Evolutionary conservation across 179 eudicot species (phyloP), one percentile per base, ranked within the genome.

Genomic region (Corrigiola litoralis): DNA sequence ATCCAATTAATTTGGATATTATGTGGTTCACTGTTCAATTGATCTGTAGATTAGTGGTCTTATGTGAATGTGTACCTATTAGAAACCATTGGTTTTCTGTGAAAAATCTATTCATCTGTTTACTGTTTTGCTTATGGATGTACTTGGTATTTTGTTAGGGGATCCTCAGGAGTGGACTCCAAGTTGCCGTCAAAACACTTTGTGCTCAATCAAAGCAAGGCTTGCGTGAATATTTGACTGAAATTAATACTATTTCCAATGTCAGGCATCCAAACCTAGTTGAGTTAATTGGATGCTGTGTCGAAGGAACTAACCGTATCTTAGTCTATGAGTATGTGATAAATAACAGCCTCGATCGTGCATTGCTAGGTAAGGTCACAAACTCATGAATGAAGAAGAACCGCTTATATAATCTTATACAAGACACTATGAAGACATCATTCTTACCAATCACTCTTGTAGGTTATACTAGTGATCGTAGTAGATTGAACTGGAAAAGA

Each of bases 131-230:
- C 55, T 67, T 51, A 61, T 14, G 4, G 49, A 70, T 27, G 34
- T 10, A 23, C 27, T 48, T 32, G 27, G 12, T 7, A 21, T 34
- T 75, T 65, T 72, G 58, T 7, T 64, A 92, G 98, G 98, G 96
- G 40, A 62, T 55, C 72, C 85, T 89, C 12, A 87, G 68, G 69
- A 67, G 77, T 65, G 96, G 92, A 71, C 58, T 58, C 29, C 67
- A 75, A 78, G 87, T 89, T 61, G 98, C 98, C 38, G 82, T 92
- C 28, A 92, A 92, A 79, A 75, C 83, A 17, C 98, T 92, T 51
- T 82, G 92, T 42, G 82, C 82, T 54, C 83, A 80, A 75, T 92
- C 98, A 77, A 92, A 81, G 76, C 98, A 92, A 74, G 98, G 98
- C 18, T 66, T 69, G 51, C 87, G 77, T 9, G 96, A 92, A 75